Evolutionary conservation across 1,284 basidiomycete genomes (phyloP).

Genomic region (Moniliella sp.): DNA sequence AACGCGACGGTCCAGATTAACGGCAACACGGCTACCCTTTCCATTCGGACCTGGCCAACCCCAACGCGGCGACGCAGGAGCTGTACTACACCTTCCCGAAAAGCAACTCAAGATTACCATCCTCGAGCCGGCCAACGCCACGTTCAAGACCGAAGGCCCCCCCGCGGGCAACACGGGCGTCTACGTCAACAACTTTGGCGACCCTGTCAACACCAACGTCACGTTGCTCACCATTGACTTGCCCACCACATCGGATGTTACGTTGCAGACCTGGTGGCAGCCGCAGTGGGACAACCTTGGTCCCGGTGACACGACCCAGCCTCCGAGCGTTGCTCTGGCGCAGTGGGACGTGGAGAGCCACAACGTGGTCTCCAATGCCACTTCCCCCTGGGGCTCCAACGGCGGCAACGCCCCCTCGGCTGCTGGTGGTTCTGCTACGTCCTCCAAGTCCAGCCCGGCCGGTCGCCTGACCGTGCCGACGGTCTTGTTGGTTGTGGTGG

Average conservation of each 20-base stretch:
- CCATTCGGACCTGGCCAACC: slow-evolving; percentile 40
- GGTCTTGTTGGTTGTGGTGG: too few relatives aligned
- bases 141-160: slow-evolving; percentile 1
- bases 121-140: slow-evolving; percentile 35
- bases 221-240: slow-evolving; percentile 60
- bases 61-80: slow-evolving; percentile 35
- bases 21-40: slow-evolving; percentile 44
- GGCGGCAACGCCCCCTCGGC: too few relatives aligned
- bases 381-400: too few relatives aligned
- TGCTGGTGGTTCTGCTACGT: too few relatives aligned
- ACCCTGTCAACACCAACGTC: slow-evolving; percentile 57
- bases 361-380: too few relatives aligned
- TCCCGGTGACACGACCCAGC: slow-evolving; percentile 13
- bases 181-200: slow-evolving; percentile 30
- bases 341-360: slow-evolving; percentile 26
- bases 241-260: slow-evolving; percentile 37
- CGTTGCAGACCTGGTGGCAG: slow-evolving; percentile 31
- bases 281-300: slow-evolving; percentile 19
- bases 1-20: slow-evolving; percentile 45
- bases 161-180: slow-evolving; percentile 39
- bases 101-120: slow-evolving; percentile 41
- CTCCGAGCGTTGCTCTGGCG: slow-evolving; percentile 17
- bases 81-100: slow-evolving; percentile 19
- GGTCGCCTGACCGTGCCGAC: too few relatives aligned
- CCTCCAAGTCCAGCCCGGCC: too few relatives aligned